Evolutionary conservation across 306 rosid species (phyloP).

Genomic region (cucumber (Cucumis sativus)): DNA sequence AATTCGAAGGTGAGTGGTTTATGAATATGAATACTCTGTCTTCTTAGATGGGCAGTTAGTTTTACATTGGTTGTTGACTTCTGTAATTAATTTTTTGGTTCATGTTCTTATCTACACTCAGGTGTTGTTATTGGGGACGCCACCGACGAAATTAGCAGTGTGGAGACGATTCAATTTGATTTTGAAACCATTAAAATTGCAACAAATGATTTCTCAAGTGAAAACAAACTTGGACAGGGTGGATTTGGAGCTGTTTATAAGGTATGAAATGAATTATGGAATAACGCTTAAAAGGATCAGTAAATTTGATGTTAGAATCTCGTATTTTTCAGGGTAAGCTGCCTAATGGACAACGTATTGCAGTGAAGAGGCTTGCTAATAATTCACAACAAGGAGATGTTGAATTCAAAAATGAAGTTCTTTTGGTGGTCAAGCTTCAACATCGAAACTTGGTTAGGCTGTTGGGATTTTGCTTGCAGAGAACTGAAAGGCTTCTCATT

Average conservation of each 20-base stretch:
- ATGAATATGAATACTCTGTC: not conserved
- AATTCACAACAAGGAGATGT: constrained; percentile 56
- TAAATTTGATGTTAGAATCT: not conserved
- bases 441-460: constrained; percentile 54
- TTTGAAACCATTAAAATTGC: not conserved
- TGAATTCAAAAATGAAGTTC: constrained; percentile 54
- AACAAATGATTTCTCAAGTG: not conserved
- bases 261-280: not conserved
- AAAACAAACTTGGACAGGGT: not conserved
- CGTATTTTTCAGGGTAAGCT: constrained; percentile 23
- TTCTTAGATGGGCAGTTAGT: not conserved
- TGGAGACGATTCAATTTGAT: not conserved
- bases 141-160: not conserved
- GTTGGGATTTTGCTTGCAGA: constrained; percentile 43
- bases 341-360: constrained; percentile 40
- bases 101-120: not conserved
- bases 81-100: not conserved
- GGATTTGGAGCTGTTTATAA: not conserved
- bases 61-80: not conserved
- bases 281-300: not conserved
- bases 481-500: constrained; percentile 21
- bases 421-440: constrained; percentile 47
- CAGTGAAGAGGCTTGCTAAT: constrained; percentile 44
- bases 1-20: not conserved
- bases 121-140: not conserved